Base-by-base conservation (phyloP, 2,329 filamentous ascomycete genomes). In the Botrytis galanthina region DNA sequence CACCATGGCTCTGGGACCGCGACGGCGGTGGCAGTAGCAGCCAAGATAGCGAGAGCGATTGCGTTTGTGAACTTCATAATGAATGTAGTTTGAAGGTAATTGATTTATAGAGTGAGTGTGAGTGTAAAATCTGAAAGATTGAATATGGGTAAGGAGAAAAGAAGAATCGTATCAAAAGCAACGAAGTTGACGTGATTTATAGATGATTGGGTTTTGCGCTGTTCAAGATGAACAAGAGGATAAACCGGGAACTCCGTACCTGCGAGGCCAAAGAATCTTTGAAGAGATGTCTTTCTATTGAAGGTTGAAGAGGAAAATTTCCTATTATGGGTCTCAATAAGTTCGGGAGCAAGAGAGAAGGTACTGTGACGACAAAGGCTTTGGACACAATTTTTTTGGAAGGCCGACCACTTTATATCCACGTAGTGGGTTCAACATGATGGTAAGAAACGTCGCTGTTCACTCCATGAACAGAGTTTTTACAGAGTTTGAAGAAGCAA, bases 21-120 rank as follows among this genome's bases (percentile, higher is more conserved):
- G 39, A 48, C 37, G 4, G 71, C 71, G 29, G 44, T 39, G 22
- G 72, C 71, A 26, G 67, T 70, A 39, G 73, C 72, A 32, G 73
- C 72, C 44, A 74, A 48, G 51, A 74, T 67, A 9, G 69, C 60
- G 44, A 73, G 39, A 35, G 51, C 64, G 35, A 74, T 60, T 57
- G 72, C 42, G 70, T 46, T 64, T 60, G 73, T 73, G 63, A 74
- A 66, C 63, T 73, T 74, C 73, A 74, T 74, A 44, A 29, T 69
- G 51, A 60, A 66, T 42, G 71, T 54, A 69, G 71, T 46, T 60
- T 51, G 44, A 69, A 64, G 7, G n/a, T 72, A 59, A 67, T n/a
- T 9, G 44, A 29, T 20, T 48, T 32, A 4, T 37, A 29, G 42
- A 62, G 32, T 71, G 60, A 54, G 32, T 67, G 59, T 72, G 22